Evolutionary conservation across 805 yeast genomes (phyloP), one percentile per base, ranked within the genome.

Genomic region (Metschnikowia dekortorum): DNA sequence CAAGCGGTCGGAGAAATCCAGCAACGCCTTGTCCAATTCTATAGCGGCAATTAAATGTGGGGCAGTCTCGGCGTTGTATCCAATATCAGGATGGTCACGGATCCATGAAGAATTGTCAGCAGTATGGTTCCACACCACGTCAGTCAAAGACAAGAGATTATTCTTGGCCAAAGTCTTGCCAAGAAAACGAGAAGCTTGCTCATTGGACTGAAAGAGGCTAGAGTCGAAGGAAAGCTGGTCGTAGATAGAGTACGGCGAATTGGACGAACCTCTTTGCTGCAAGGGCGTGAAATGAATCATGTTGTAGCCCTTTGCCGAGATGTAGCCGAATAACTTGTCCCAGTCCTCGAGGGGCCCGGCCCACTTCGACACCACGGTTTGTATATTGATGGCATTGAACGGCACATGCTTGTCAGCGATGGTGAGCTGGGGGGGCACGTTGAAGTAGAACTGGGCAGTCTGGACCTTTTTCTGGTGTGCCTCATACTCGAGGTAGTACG

Each of bases 231-330:
- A 66, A 53, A 89, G 76, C 68, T 94, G 98, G 65, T 92, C 97
- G 59, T 71, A 84, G 48, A 92, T 89, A 3, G 97, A 88, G 64
- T 91, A 92, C 0, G 99, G 99, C 6, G 97, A 91, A 65, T 91
- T 80, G 1, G 96, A 87, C 53, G 78, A 85, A 33, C 99, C 99
- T 49, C 98, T 77, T 55, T 83, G 71, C 68, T 92, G 97, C 58
- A 92, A 74, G 0, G 99, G 99, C 6, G 97, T 91, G 66, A 92
- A 92, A 71, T 92, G 99, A 40, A 94, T 74, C 97, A 92, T 89
- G 67, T 94, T 94, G 72, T 92, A 92, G 18, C 94, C 91, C 67
- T 94, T 94, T 8, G 69, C 64, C 13, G 84, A 69, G 41, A 92
- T 78, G 42, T 79, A 78, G 1, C 66, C 64, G 51, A 92, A 87